phyloP scores from a whole-genome alignment of 2,329 filamentous ascomycete species.

The Mariannaea sp. region DNA sequence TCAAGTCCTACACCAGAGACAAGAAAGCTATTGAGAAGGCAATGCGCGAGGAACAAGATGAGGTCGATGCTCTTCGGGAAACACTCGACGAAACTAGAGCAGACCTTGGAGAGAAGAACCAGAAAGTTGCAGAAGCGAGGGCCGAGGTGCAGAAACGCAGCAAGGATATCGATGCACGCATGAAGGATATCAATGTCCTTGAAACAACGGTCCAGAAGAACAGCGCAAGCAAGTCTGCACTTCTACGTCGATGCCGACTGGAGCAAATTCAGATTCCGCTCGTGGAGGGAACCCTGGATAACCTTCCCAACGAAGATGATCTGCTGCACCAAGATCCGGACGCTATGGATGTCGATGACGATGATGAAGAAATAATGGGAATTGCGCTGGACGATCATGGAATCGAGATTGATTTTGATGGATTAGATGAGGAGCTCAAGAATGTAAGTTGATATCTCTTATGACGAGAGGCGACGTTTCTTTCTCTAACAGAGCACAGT shows the following conservation, averaged over 20 bases:
- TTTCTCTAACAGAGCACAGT: conserved; percentile 52
- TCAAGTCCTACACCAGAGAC: conserved; percentile 71
- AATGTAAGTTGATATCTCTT: conserved; percentile 59
- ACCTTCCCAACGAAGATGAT: conserved; percentile 84
- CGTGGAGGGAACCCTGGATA: conserved; percentile 75
- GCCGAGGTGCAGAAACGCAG: conserved; percentile 81
- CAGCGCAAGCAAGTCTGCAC: conserved; percentile 79
- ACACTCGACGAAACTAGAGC: conserved; percentile 71
- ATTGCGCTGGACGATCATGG: conserved; percentile 84
- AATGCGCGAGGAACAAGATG: conserved; percentile 73
- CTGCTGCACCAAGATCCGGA: conserved; percentile 78
- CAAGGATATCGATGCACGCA: conserved; percentile 75
- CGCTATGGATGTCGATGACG: conserved; percentile 87
- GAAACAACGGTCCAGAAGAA: conserved; percentile 87
- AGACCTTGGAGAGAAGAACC: conserved; percentile 69
- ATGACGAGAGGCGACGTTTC: not conserved
- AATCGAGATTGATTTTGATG: conserved; percentile 85
- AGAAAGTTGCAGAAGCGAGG: conserved; percentile 78
- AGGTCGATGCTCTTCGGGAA: conserved; percentile 77
- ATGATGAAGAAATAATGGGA: conserved; percentile 63
- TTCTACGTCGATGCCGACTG: conserved; percentile 87
- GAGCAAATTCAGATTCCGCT: conserved; percentile 91
- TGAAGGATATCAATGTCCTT: conserved; percentile 76
- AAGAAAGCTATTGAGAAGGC: conserved; percentile 76
- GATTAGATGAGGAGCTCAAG: conserved; percentile 81